Conservation (phyloP, 1,284 basidiomycete genomes). For the Pyrrhoderma lamaoense region DNA sequence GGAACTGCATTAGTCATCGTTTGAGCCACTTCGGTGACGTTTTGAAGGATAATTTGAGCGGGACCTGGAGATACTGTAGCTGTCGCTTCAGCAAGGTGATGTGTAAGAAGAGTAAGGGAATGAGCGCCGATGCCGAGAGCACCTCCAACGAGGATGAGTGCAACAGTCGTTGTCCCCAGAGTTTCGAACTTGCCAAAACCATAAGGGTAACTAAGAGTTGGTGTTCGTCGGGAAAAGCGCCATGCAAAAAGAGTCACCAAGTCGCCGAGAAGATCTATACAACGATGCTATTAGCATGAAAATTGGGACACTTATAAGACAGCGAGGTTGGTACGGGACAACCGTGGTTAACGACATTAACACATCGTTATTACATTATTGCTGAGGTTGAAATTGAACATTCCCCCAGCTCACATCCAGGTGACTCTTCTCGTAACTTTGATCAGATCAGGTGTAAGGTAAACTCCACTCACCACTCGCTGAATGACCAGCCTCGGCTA, state of each 20-base stretch:
- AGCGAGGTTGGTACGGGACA: too few species aligned
- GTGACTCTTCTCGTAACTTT: neutral
- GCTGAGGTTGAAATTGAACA: neutral
- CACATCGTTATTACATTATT: neutral
- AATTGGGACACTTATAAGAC: neutral
- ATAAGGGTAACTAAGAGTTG: slow-evolving; percentile 74
- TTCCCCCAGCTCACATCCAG: too few species aligned
- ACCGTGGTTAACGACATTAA: too few species aligned
- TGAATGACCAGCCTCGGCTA: slow-evolving; percentile 96
- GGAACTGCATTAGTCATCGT: slow-evolving; percentile 35
- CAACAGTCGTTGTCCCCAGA: slow-evolving; percentile 80
- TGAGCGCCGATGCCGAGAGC: slow-evolving; percentile 92
- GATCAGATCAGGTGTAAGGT: slow-evolving; percentile 17
- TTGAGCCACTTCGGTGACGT: slow-evolving; percentile 49
- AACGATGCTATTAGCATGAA: neutral
- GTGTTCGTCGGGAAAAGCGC: slow-evolving; percentile 77
- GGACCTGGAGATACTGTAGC: slow-evolving; percentile 48
- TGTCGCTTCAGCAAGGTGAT: slow-evolving; percentile 57
- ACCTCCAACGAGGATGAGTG: slow-evolving; percentile 76
- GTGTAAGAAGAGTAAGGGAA: slow-evolving; percentile 75
- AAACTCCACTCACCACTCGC: slow-evolving; percentile 58
- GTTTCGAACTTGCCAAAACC: slow-evolving; percentile 95
- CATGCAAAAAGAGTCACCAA: slow-evolving; percentile 91
- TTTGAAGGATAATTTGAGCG: slow-evolving; percentile 52
- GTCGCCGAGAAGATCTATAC: slow-evolving; percentile 76